Evolutionary conservation across 73 alveolate species (phyloP).

Genomic region (Uronychia binucleata): DNA sequence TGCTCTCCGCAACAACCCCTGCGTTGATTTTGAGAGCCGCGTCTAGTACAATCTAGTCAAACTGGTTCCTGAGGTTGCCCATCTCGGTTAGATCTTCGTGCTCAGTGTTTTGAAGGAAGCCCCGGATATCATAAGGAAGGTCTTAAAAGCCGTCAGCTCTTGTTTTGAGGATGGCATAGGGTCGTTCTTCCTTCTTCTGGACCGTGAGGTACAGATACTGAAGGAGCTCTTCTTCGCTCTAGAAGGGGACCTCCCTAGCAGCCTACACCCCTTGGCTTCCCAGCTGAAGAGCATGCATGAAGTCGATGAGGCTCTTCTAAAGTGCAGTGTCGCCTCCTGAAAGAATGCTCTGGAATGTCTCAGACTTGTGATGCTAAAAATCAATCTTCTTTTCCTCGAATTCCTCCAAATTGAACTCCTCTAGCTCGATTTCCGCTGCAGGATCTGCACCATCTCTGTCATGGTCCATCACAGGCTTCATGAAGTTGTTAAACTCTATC

Average conservation of each 20-base stretch:
- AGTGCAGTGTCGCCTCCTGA: background rate
- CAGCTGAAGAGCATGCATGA: background rate
- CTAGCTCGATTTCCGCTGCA: background rate
- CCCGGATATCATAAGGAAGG: background rate
- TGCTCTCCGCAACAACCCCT: background rate
- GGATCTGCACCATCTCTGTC: background rate
- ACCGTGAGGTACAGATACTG: background rate
- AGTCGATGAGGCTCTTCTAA: background rate
- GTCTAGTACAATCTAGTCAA: background rate
- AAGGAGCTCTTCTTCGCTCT: background rate
- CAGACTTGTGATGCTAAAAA: background rate
- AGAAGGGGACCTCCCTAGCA: background rate
- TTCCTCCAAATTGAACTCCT: background rate
- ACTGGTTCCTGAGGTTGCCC: background rate
- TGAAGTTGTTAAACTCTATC: too few relatives aligned
- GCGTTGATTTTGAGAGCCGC: background rate
- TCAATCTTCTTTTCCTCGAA: background rate
- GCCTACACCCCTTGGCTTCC: background rate
- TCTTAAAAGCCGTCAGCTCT: background rate
- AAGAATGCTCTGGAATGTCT: background rate
- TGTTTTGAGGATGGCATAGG: background rate
- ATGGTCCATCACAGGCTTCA: background rate
- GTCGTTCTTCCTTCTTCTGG: background rate
- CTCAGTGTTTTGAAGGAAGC: background rate
- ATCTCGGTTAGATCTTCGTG: background rate